Conservation (phyloP, 1,284 basidiomycete species). For the Sanghuangporus baumii region DNA sequence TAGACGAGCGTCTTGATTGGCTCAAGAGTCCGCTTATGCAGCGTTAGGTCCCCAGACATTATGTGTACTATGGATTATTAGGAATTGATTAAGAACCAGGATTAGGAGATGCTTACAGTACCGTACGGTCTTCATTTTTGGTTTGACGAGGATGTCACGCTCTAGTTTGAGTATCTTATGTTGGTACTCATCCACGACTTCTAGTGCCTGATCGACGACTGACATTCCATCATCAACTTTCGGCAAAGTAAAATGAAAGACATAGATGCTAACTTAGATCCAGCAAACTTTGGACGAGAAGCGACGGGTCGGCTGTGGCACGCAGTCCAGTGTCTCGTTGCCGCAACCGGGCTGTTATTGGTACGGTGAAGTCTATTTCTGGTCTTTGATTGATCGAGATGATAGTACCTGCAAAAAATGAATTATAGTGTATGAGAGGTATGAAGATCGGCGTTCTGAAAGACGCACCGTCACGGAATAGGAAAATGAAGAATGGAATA, state of each 20-base stretch:
- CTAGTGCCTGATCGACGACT: slow-evolving; percentile 65
- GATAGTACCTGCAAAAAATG: slow-evolving; percentile 43
- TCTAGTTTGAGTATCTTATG: slow-evolving; percentile 56
- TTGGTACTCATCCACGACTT: slow-evolving; percentile 63
- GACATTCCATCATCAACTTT: background rate
- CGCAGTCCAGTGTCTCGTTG: slow-evolving; percentile 55
- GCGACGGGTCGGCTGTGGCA: slow-evolving; percentile 52
- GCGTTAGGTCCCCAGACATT: slow-evolving; percentile 62
- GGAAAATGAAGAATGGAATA: slow-evolving; percentile 57
- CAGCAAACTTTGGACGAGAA: slow-evolving; percentile 56
- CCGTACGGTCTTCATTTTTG: slow-evolving; percentile 53
- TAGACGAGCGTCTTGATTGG: slow-evolving; percentile 65
- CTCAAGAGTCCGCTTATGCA: slow-evolving; percentile 63
- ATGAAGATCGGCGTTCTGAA: background rate
- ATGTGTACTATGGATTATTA: slow-evolving; percentile 49
- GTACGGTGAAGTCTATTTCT: slow-evolving; percentile 43
- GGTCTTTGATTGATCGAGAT: slow-evolving; percentile 50
- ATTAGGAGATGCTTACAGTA: slow-evolving; percentile 36
- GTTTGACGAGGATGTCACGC: slow-evolving; percentile 49
- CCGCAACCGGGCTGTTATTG: slow-evolving; percentile 49
- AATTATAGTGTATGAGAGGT: background rate
- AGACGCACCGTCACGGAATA: slow-evolving; percentile 51
- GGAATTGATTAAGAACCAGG: background rate
- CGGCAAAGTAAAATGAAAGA: background rate
- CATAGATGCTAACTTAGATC: slow-evolving; percentile 45